A percentile compares a stretch with the other conserved stretches of the same genome.
phyloP scores from a whole-genome alignment of 768 basidiomycete genomes.

The Tulasnella sp. region DNA sequence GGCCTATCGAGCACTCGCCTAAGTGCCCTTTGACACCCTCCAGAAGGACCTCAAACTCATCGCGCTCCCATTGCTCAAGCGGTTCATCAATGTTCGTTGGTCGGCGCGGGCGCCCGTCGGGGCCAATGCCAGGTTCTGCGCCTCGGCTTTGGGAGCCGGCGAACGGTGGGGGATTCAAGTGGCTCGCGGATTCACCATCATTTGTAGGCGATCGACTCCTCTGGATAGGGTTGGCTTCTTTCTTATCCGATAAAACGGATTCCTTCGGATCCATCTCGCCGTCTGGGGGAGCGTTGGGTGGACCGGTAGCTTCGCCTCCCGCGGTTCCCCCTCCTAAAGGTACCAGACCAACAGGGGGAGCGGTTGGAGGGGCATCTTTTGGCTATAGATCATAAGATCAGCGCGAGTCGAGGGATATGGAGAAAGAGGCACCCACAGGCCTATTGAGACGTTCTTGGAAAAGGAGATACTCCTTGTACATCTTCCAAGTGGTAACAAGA shows the following conservation, averaged over 20 bases:
- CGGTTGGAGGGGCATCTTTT: conserved; percentile 40
- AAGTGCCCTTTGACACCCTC: conserved; percentile 80
- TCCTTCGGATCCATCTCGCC: conserved; percentile 31
- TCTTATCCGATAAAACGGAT: conserved; percentile 21
- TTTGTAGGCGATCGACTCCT: background rate
- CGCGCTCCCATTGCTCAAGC: conserved; percentile 80
- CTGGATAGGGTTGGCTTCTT: background rate
- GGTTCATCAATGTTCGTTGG: conserved; percentile 53
- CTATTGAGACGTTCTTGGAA: conserved; percentile 76
- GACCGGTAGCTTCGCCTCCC: conserved; percentile 13
- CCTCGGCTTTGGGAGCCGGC: conserved; percentile 26
- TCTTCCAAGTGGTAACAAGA: conserved; percentile 90
- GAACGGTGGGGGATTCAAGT: background rate
- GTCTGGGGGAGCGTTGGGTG: conserved; percentile 25
- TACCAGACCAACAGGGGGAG: conserved; percentile 52
- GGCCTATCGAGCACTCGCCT: conserved; percentile 55
- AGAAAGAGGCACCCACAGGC: conserved; percentile 53
- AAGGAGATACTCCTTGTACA: conserved; percentile 82
- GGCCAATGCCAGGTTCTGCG: background rate
- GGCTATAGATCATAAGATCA: conserved; percentile 40
- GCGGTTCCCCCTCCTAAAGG: conserved; percentile 57
- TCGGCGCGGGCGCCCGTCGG: conserved; percentile 14
- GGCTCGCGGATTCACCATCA: background rate
- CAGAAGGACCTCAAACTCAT: conserved; percentile 87
- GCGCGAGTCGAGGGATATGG: conserved; percentile 30